A percentile compares a stretch with the other conserved stretches of the same genome.
phyloP scores from a whole-genome alignment of 306 rosid species.

The Hylodesmum podocarpum region DNA sequence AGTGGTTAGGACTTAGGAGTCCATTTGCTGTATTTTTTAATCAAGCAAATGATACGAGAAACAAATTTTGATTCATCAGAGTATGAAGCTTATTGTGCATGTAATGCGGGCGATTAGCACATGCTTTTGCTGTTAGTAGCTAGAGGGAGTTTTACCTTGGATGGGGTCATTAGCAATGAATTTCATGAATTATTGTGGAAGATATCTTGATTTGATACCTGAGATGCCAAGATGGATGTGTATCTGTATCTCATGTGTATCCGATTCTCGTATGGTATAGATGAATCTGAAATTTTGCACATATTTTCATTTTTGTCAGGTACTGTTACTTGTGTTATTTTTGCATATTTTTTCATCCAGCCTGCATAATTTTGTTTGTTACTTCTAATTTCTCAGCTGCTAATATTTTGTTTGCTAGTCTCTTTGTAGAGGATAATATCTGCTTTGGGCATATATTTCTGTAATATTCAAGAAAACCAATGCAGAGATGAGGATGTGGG shows the following conservation, averaged over 20 bases:
- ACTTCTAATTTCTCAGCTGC: background rate
- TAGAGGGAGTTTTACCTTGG: background rate
- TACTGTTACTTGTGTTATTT: background rate
- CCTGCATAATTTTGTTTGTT: constrained; percentile 4
- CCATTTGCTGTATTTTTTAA: background rate
- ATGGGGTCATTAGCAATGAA: background rate
- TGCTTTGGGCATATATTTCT: background rate
- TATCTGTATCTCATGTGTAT: background rate
- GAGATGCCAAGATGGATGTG: background rate
- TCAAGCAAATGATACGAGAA: background rate
- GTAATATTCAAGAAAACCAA: background rate
- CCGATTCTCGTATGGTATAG: background rate
- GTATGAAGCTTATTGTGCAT: constrained; percentile 1
- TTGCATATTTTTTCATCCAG: background rate
- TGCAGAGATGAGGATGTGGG: background rate
- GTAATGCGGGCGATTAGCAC: background rate
- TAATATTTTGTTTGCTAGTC: background rate
- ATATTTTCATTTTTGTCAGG: background rate
- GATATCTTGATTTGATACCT: background rate
- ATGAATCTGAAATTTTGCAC: background rate
- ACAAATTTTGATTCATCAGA: background rate
- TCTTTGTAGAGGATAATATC: background rate
- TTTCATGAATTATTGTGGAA: background rate
- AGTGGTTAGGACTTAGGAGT: background rate
- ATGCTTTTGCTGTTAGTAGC: background rate